A percentile compares a stretch with the other conserved stretches of the same genome.
phyloP scores from a whole-genome alignment of 139 green algal genomes.

The Chlorella sp. region DNA sequence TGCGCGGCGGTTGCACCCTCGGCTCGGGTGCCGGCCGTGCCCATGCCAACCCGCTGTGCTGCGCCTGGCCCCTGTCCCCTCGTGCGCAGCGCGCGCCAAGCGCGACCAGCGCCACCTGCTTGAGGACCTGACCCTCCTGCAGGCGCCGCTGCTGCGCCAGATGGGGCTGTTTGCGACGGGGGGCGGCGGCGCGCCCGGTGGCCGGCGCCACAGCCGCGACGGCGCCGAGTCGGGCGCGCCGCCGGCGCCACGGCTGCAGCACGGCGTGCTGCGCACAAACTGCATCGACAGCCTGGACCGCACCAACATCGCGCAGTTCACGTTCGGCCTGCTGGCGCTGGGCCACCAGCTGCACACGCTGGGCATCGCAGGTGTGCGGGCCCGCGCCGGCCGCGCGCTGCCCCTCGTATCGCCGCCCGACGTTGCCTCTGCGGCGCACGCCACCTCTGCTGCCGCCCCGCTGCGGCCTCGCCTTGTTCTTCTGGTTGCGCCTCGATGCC shows the following conservation, averaged over 20 bases:
- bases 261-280: conserved; percentile 88
- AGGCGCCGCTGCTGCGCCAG: conserved; percentile 28
- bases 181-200: neutral
- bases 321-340: conserved; percentile 74
- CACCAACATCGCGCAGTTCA: conserved; percentile 96
- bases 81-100: conserved; percentile 51
- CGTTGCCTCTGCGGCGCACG: too few species aligned
- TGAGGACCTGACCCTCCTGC: conserved; percentile 52
- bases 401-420: too few species aligned
- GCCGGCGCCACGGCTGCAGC: conserved; percentile 42
- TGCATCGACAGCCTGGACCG: conserved; percentile 98
- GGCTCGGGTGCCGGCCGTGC: too few species aligned
- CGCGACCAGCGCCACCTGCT: conserved; percentile 64
- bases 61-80: neutral
- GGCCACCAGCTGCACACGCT: conserved; percentile 78
- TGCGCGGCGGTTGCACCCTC: too few species aligned
- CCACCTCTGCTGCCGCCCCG: too few species aligned
- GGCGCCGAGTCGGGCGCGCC: neutral
- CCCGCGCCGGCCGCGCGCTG: neutral
- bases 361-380: conserved; percentile 40
- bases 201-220: neutral
- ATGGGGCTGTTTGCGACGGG: conserved; percentile 36
- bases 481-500: too few species aligned
- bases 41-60: neutral
- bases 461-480: too few species aligned